Base-by-base conservation (phyloP, 805 yeast genomes). In the Nakazawaea laoshanensis region DNA sequence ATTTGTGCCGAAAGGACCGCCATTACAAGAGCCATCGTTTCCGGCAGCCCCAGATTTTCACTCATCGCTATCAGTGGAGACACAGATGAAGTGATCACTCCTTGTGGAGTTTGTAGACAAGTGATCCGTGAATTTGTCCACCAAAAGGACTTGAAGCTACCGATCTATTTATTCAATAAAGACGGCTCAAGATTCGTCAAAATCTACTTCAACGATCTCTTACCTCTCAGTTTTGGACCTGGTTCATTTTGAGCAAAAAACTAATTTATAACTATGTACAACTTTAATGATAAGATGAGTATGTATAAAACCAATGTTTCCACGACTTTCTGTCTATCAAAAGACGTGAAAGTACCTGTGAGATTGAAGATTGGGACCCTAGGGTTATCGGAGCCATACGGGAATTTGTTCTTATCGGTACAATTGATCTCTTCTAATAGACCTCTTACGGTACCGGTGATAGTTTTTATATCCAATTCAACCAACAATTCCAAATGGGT, bases 41-140 rank as follows among this genome's bases (percentile, higher is more conserved):
- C 41, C 26, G 74, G 74, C 0, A 55, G 61, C 36, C 49, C 42
- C 4, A 30, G 41, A 16, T 69, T 79, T 49, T 61, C 57, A 38
- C 84, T 82, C 2, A 58, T 85, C 36, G 94, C 79, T 4, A 70
- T 85, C 7, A 61, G 82, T 3, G 68, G 83, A 15, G 88, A 79
- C 48, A 44, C 67, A 27, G 67, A 67, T 2, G 55, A 57, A 7
- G 69, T 77, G 19, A 76, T 82, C 8, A 64, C 88, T 7, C 98
- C 98, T 0, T 89, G 98, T 53, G 98, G 98, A 3, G 78, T 92
- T 23, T 89, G 98, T 49, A 65, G 98, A 34, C 98, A 89, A 55
- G 72, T 81, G 35, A 74, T 89, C 20, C 64, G 95, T 24, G 98
- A 89, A 53, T 89, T 88, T 53, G 71, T 77, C 0, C 48, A 52